phyloP scores from a whole-genome alignment of 208 protist species.

The Borovskyia barvae region DNA sequence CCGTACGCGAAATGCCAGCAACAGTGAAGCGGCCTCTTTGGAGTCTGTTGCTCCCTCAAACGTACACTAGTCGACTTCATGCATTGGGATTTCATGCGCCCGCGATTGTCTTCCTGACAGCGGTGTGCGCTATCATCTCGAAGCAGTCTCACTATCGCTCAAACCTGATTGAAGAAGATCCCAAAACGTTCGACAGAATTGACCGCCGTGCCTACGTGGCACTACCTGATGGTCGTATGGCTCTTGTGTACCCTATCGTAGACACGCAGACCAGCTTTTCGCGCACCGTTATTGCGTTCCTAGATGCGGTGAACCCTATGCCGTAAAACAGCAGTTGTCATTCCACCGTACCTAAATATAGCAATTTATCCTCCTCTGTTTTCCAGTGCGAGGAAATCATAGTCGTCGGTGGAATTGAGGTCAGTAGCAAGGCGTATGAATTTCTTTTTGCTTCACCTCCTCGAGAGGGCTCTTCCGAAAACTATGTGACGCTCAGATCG shows the following conservation, averaged over 20 bases:
- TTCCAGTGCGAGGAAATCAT: no score
- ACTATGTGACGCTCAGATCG: no score
- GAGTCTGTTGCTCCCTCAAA: conserved; percentile 65
- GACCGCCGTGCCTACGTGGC: conserved; percentile 88
- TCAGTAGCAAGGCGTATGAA: no score
- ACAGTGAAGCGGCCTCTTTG: conserved; percentile 81
- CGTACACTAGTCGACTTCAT: conserved; percentile 75
- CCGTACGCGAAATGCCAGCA: conserved; percentile 18
- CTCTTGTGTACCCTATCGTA: conserved; percentile 86
- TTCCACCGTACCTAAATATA: no score
- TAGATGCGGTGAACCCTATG: conserved; percentile 83
- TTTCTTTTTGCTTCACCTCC: no score
- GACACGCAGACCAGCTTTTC: conserved; percentile 81
- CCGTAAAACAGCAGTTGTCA: no score
- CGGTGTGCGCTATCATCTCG: conserved; percentile 65
- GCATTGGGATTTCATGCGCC: conserved; percentile 67
- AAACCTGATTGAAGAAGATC: conserved; percentile 78
- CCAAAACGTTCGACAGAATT: conserved; percentile 82
- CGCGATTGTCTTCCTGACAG: conserved; percentile 65
- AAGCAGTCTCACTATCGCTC: conserved; percentile 87
- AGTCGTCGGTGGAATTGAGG: no score
- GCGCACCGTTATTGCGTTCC: conserved; percentile 71
- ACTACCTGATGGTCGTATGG: conserved; percentile 90
- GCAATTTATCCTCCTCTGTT: no score
- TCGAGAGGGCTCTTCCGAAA: no score